Conservation (phyloP, 2,329 filamentous ascomycete genomes). For the Cladosporium velox region DNA sequence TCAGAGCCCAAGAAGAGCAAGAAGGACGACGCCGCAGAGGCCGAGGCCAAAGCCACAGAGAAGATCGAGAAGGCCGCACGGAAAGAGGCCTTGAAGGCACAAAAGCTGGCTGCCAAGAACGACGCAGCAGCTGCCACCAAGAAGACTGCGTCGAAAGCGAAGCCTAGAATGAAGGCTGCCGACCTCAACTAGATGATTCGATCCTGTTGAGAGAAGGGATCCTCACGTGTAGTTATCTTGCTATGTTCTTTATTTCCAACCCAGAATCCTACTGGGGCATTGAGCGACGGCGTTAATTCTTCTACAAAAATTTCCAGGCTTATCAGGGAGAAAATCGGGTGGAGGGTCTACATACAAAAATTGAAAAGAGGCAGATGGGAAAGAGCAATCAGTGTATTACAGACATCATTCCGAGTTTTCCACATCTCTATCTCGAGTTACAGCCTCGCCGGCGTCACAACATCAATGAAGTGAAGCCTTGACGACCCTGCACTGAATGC, state of each 20-base stretch:
- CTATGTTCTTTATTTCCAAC: conserved; percentile 11
- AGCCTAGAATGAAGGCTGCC: conserved; percentile 27
- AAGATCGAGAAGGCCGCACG: conserved; percentile 29
- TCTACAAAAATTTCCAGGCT: background rate
- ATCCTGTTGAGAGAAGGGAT: background rate
- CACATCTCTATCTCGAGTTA: background rate
- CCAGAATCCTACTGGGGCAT: conserved; percentile 14
- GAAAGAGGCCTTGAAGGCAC: conserved; percentile 25
- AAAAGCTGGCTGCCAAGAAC: conserved; percentile 22
- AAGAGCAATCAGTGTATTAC: background rate
- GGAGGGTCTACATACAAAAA: conserved; percentile 1
- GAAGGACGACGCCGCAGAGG: conserved; percentile 30
- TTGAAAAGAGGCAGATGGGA: background rate
- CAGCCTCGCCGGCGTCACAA: background rate
- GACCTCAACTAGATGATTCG: conserved; percentile 24
- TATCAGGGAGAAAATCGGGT: background rate
- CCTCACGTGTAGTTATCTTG: conserved; percentile 1
- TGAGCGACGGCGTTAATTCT: conserved; percentile 20
- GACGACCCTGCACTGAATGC: background rate
- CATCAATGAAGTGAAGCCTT: background rate
- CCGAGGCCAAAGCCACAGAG: conserved; percentile 28
- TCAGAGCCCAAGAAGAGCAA: conserved; percentile 31
- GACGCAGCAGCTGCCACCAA: conserved; percentile 18
- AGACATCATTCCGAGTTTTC: background rate
- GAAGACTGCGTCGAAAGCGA: conserved; percentile 20